These are phyloP conservation scores for Rhizopogon sp. DNA, from an alignment of 768 basidiomycete genomes.

Conservation along the genomic window DNA sequence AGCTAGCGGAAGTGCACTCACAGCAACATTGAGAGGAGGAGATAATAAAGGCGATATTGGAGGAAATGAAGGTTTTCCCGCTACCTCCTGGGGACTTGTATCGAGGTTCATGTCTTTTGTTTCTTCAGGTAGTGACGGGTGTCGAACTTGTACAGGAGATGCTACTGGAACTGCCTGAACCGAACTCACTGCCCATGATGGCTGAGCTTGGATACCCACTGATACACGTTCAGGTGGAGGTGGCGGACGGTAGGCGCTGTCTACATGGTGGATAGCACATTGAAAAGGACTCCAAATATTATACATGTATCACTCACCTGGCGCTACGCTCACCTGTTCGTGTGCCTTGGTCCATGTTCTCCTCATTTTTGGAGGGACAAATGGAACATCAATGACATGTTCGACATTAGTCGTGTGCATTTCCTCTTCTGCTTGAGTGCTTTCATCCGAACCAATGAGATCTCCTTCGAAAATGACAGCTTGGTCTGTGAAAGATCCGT, in stretches of 20 bases:
- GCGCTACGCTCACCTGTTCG: constrained; percentile 36
- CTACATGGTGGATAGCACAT: constrained; percentile 9
- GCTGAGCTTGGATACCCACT: constrained; percentile 42
- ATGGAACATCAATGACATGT: constrained; percentile 28
- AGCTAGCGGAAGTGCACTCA: constrained; percentile 11
- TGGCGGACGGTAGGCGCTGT: constrained; percentile 17
- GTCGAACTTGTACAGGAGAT: constrained; percentile 6
- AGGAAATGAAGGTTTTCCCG: constrained; percentile 1
- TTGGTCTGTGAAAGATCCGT: constrained; percentile 51
- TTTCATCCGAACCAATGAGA: constrained; percentile 29
- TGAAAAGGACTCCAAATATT: not conserved
- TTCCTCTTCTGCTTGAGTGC: constrained; percentile 36
- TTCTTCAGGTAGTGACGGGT: constrained; percentile 2
- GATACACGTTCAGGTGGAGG: constrained; percentile 29
- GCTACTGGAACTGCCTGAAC: constrained; percentile 30
- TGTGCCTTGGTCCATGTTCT: constrained; percentile 50
- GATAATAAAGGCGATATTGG: constrained; percentile 9
- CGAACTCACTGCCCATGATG: constrained; percentile 30
- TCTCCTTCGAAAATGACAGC: constrained; percentile 58
- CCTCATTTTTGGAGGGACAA: constrained; percentile 61
- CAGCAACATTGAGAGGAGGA: constrained; percentile 14
- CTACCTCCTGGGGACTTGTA: constrained; percentile 5
- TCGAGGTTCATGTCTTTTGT: constrained; percentile 7
- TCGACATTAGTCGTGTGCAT: constrained; percentile 38
- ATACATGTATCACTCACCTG: constrained; percentile 30